Evolutionary conservation across 805 yeast species (phyloP).

Genomic region (Starmerella cellae): DNA sequence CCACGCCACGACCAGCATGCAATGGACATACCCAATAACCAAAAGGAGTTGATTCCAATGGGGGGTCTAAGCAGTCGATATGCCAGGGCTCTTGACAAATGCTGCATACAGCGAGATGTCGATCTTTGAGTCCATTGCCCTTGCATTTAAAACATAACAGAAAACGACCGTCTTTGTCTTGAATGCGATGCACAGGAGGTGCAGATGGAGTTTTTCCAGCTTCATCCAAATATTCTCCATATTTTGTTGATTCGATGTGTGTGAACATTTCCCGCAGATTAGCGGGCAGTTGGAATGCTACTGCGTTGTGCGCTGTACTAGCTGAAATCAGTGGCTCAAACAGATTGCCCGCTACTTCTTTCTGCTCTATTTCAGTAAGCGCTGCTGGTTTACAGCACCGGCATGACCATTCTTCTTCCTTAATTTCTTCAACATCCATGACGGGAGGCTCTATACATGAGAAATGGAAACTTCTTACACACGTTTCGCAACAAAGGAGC

Average conservation of each 20-base stretch:
- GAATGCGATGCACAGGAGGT: slow-evolving; percentile 27
- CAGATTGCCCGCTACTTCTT: slow-evolving; percentile 25
- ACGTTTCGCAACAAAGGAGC: slow-evolving; percentile 83
- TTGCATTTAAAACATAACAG: slow-evolving; percentile 67
- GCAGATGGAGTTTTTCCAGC: slow-evolving; percentile 7
- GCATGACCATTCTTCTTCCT: slow-evolving; percentile 87
- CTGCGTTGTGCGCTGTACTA: slow-evolving; percentile 48
- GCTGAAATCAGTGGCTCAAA: slow-evolving; percentile 49
- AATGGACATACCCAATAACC: slow-evolving; percentile 20
- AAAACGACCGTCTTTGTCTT: slow-evolving; percentile 57
- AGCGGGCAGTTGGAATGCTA: slow-evolving; percentile 53
- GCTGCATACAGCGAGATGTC: slow-evolving; percentile 86
- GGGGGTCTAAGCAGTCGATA: slow-evolving; percentile 19
- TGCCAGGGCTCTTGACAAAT: slow-evolving; percentile 40
- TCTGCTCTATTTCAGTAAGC: neutral
- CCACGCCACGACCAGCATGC: slow-evolving; percentile 10
- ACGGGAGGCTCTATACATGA: slow-evolving; percentile 84
- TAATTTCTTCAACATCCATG: slow-evolving; percentile 35
- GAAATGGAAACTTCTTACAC: slow-evolving; percentile 87
- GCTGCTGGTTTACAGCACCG: slow-evolving; percentile 41
- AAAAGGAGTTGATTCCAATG: slow-evolving; percentile 12
- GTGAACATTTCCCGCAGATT: slow-evolving; percentile 56
- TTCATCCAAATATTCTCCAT: slow-evolving; percentile 61
- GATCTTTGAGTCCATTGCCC: slow-evolving; percentile 50
- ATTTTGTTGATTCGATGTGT: slow-evolving; percentile 51